Evolutionary conservation across 1,284 basidiomycete genomes (phyloP), one percentile per base, ranked within the genome.

Genomic region (Ceratobasidium sp.): DNA sequence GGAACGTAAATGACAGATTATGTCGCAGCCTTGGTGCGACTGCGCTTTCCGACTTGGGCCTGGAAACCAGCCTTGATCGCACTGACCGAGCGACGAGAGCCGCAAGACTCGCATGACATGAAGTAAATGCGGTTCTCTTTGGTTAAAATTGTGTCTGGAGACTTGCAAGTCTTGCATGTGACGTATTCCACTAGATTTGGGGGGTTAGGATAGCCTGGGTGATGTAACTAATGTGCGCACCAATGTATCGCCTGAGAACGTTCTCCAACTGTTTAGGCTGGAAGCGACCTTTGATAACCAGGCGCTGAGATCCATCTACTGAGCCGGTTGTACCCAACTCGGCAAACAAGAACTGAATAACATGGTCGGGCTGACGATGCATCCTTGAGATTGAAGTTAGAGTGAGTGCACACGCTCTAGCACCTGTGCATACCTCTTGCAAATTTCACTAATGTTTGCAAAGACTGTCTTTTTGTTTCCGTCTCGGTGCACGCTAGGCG

Each of bases 41-140:
- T 79, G 73, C 81, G 75, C 74, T 83, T 82, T 72, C 95, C 94
- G 72, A 97, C 92, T 79, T 98, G 95, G 65, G 96, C 96, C 82
- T 96, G 93, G 89, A 94, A 99, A 83, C 96, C 96, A 73, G 92
- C 94, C 89, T 98, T 98, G 89, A 99, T 98, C 45, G 95, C 85
- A 74, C 92, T 91, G 75, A 99, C 96, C 73, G 94, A 96, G 62
- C 96, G 88, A 76, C 92, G 85, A 72, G 91, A 94, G 7, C 94
- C 94, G 78, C 94, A 98, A 27, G 92, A 90, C 81, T 97, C 93
- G 83, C 96, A 98, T 0, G 93, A 89, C 86, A 99, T 95, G 85
- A 99, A 99, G 85, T 96, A 98, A 77, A 99, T 94, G 81, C 96
- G 93, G 81, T 98, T 98, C 82, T 98, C 95, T 81, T 98, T 98